Evolutionary conservation across 257 asterid genomes (phyloP).

Genomic region (Parsonsia alboflavescens): DNA sequence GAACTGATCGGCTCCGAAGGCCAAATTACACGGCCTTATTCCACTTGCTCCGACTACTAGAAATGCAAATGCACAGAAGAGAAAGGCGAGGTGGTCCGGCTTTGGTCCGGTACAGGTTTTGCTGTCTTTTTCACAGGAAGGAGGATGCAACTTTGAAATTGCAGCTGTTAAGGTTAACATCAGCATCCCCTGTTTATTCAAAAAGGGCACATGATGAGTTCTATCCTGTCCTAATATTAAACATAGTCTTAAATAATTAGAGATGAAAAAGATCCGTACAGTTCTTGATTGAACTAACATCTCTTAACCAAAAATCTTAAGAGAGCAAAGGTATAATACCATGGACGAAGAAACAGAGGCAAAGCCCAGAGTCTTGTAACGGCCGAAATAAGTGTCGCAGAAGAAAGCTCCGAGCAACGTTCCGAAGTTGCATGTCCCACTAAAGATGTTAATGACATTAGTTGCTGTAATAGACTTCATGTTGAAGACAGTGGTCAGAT

Average conservation of each 20-base stretch:
- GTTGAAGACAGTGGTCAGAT: constrained; percentile 63
- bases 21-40: constrained; percentile 71
- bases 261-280: too few relatives aligned
- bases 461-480: constrained; percentile 57
- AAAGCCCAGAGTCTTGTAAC: constrained; percentile 58
- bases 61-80: constrained; percentile 42
- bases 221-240: background rate
- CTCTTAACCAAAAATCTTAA: too few relatives aligned
- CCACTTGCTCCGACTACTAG: constrained; percentile 64
- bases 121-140: constrained; percentile 37
- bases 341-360: constrained; percentile 62
- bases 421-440: constrained; percentile 67
- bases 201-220: background rate
- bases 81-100: constrained; percentile 44
- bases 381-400: constrained; percentile 70
- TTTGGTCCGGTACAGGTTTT: constrained; percentile 45
- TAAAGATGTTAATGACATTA: constrained; percentile 55
- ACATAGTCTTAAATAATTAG: too few relatives aligned
- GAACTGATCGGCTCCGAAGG: constrained; percentile 82
- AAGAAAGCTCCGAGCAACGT: constrained; percentile 61
- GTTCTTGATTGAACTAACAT: too few relatives aligned
- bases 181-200: constrained; percentile 46
- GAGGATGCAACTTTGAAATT: constrained; percentile 56
- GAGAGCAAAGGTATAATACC: constrained; percentile 27
- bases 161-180: constrained; percentile 56